A percentile compares a stretch with the other conserved stretches of the same genome.
These are phyloP conservation scores for Xylaria bambusicola DNA, from an alignment of 495 filamentous ascomycete genomes.

Conservation along the genomic window DNA sequence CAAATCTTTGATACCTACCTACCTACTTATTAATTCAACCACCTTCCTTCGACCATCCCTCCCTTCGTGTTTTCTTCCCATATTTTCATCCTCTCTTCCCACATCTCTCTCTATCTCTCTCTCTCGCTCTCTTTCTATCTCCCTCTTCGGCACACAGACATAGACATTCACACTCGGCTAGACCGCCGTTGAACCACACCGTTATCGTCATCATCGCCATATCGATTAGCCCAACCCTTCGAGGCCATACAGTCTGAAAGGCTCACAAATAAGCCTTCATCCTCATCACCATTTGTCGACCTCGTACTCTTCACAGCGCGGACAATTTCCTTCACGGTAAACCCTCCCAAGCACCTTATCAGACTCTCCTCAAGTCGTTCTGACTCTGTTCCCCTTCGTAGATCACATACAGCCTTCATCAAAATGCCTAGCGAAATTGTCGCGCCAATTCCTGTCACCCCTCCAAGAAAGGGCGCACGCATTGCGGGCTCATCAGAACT, in stretches of 20 bases:
- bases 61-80: background rate
- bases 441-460: conserved; percentile 47
- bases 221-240: too few relatives aligned
- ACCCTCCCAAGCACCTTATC: too few relatives aligned
- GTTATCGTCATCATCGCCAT: too few relatives aligned
- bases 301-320: background rate
- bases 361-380: background rate
- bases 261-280: too few relatives aligned
- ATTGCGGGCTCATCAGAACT: conserved; percentile 46
- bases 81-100: conserved; percentile 10
- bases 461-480: conserved; percentile 38
- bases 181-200: conserved; percentile 25
- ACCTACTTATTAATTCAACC: conserved; percentile 10
- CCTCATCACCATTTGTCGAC: background rate
- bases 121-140: conserved; percentile 1
- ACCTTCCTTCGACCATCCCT: conserved; percentile 1
- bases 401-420: conserved; percentile 14
- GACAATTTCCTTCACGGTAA: background rate
- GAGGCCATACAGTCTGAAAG: too few relatives aligned
- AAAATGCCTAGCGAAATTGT: conserved; percentile 51
- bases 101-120: background rate
- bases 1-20: conserved; percentile 5
- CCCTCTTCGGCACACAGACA: conserved; percentile 16
- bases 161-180: conserved; percentile 9
- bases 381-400: background rate